Evolutionary conservation across 495 filamentous ascomycete genomes (phyloP).

Genomic region (Penicillium odoratum): DNA sequence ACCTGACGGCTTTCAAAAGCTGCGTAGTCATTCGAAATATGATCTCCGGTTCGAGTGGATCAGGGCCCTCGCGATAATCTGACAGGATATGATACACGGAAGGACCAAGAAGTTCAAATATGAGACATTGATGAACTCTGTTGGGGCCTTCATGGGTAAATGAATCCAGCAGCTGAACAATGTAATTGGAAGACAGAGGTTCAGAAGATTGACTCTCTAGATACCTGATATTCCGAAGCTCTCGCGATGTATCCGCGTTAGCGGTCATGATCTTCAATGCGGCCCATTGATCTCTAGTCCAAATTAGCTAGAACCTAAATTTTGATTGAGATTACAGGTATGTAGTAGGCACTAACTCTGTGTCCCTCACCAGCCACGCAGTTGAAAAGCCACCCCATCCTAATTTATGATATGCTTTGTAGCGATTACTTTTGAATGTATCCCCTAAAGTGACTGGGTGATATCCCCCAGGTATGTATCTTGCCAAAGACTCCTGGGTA

Average conservation of each 20-base stretch:
- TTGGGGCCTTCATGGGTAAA: conserved; percentile 44
- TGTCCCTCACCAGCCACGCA: conserved; percentile 66
- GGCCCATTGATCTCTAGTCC: conserved; percentile 31
- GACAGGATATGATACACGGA: conserved; percentile 18
- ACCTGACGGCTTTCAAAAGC: conserved; percentile 29
- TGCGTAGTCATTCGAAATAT: conserved; percentile 29
- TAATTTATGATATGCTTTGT: conserved; percentile 77
- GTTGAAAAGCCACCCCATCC: conserved; percentile 89
- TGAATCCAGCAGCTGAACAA: conserved; percentile 38
- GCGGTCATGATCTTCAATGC: conserved; percentile 32
- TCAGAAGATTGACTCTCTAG: conserved; percentile 10
- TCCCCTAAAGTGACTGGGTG: conserved; percentile 81
- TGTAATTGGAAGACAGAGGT: conserved; percentile 17
- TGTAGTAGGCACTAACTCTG: conserved; percentile 7
- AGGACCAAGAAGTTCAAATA: conserved; percentile 46
- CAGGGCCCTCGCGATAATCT: conserved; percentile 21
- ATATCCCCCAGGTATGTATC: conserved; percentile 60
- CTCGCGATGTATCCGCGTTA: conserved; percentile 17
- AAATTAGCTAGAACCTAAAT: conserved; percentile 12
- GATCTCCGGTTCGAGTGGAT: conserved; percentile 20
- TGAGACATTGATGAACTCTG: conserved; percentile 44
- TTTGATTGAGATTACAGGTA: background rate
- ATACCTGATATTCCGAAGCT: conserved; percentile 15
- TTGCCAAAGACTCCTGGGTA: conserved; percentile 22
- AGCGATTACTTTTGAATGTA: conserved; percentile 80